Base-by-base conservation (phyloP, 1,284 basidiomycete genomes). In the Cystobasidium slooffiae region DNA sequence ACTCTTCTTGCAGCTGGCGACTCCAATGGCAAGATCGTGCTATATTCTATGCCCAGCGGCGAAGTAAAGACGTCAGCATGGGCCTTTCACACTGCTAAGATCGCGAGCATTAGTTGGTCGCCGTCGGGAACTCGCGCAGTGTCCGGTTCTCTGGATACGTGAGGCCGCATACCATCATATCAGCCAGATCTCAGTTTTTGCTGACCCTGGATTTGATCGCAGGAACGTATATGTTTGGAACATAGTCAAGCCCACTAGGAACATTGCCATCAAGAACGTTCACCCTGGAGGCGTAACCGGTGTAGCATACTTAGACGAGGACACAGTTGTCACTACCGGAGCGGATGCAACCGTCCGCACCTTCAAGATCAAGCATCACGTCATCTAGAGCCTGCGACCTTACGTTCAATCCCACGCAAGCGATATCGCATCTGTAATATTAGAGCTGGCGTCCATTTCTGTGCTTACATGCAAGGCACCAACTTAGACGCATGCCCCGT, bases 131-230 rank as follows among this genome's bases (percentile, higher is more conserved):
- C 85, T 78, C 87, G 94, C 78, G 88, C 92, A 75, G 93, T 90
- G 2, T 94, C 93, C 8, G 93, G 90, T 16, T 93, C 93, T 9
- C 86, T 96, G 47, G 96, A 99, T 81, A 96, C 94, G 39, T 66
- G 39, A 66, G 64, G 7, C 10, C 12, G 8, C 31, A 6, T 22
- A 14, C 46, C 22, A 10, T 18, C 12, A 1, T 37, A 8, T 65
- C 14, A 10, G 39, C 39, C 22, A 10, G 16, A 22, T 43, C 37
- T 16, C 58, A 39, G 9, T 3, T 4, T 6, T 61, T 10, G 53
- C 24, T 66, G 47, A 53, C 39, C 16, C 24, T 24, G 5, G n/a
- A 0, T 43, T 41, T 22, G 2, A 39, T 39, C 24, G 9, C 49
- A 66, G 64, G 5, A 88, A 93, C 79, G 88, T 97, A 8, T 97